Base-by-base conservation (phyloP, 495 filamentous ascomycete species). In the Trichoderma gamsii region DNA sequence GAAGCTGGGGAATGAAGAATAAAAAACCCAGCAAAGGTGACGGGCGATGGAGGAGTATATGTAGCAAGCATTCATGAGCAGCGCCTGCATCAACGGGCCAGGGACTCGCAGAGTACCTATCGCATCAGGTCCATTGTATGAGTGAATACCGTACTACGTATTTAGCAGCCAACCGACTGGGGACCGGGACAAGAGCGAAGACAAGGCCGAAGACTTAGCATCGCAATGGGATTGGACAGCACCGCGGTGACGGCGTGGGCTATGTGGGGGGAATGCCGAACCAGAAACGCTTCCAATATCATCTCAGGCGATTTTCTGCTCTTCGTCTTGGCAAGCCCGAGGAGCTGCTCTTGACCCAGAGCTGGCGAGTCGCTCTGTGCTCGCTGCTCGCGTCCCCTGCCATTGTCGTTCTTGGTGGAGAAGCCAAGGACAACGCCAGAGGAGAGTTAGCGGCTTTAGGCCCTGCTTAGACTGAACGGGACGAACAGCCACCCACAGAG, bases 351-450 rank as follows among this genome's bases (percentile, higher is more conserved):
- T 61, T 61, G 56, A 32, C 25, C 27, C 27, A 32, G 7, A 32
- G 11, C 56, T 29, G 56, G 56, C 56, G 56, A 61, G 25, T 61
- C 56, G 23, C 56, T 61, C 56, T 32, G 21, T 61, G n/a, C 29
- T 61, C 56, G 35, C 35, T 61, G 56, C 56, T 13, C 56, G 56
- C 56, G 25, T 61, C 0, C 56, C 56, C 56, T 61, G 56, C 56
- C 56, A 61, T 61, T 61, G 56, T 61, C 56, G 56, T 61, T 32
- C 56, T 29, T 61, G 56, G 56, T 61, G 56, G 56, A 61, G 56
- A 29, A 32, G 27, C 56, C 25, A 27, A 61, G 56, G 56, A 61
- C 23, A 25, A 32, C 25, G 27, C 56, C 25, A 61, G 56, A 15
- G 25, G 16, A 61, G 56, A 61, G 56, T 23, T 61, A 61, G 56